Base-by-base conservation (phyloP, 441 rosid genomes). In the Mallotus japonicus region DNA sequence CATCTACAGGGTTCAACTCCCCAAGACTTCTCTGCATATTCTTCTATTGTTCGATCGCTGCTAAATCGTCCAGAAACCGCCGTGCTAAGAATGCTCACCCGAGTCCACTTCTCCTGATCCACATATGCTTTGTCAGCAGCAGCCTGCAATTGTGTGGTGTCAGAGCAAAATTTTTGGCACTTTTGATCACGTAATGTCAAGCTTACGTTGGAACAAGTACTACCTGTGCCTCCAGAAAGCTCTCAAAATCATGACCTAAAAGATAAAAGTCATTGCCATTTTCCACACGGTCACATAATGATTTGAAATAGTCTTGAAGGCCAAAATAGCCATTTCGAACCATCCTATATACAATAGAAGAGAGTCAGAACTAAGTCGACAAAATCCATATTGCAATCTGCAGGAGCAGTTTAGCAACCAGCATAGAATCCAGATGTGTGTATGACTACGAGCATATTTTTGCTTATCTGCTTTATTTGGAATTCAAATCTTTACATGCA, bases 191-290 rank as follows among this genome's bases (percentile, higher is more conserved):
- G 17, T 13, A 49, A 60, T 24, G 42, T 10, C 67, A 60, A 16
- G 42, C 22, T 8, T 47, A 37, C 40, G 32, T n/a, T 20, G 15
- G 53, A 14, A 1, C 46, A 64, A 40, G 34, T 15, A 54, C 8
- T 78, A 87, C 90, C 90, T 87, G 86, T 59, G 87, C 89, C 79
- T 82, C 87, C 49, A 86, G 63, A 69, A 84, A 86, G 85, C 86
- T 81, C 66, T 69, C 76, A 24, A 86, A 86, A 76, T 86, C 87
- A 28, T 79, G 67, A 70, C 86, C 87, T 9, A 86, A 77, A 74
- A 86, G 85, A 73, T 79, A 79, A 58, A 69, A 76, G 76, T 86
- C 89, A 8, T 73, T 70, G n/a, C 75, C 83, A 12, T 65, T 79
- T 15, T 83, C 89, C 40, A 86, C 76, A 13, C 79, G 56, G 74